Base-by-base conservation (phyloP, 78 protist genomes). In the Anaeramoeba flamelloides region DNA sequence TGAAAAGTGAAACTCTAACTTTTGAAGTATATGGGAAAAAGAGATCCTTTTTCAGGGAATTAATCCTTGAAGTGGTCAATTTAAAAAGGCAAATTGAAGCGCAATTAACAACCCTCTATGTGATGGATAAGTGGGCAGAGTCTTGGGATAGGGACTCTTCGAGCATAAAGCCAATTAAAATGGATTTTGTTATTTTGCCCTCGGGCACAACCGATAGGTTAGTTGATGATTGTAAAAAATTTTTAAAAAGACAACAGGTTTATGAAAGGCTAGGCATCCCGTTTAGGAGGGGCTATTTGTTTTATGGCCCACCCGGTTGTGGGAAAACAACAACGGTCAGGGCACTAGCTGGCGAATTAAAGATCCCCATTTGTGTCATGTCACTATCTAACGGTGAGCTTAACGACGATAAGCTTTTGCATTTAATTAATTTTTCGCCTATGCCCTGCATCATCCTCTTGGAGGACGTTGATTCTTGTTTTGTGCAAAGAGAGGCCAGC, bases 231-330 rank as follows among this genome's bases (percentile, higher is more conserved):
- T 84, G 81, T 4, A 76, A 76, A 37, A 53, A 22, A 30, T 92
- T 92, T 39, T 34, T 90, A 31, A 38, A 32, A 2, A 36, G 53
- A 41, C 80, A 74, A 32, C 81, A 38, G 3, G 89, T 91, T 91
- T 92, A 90, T 81, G 53, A 81, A 32, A 79, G 36, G 39, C 32
- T 86, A 41, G 96, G 96, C 65, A 89, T 92, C 12, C 98, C 98
- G 0, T 94, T 89, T 79, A 40, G 98, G 2, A 76, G 96, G 2
- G 96, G 96, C 1, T 94, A 89, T 78, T 79, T 94, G 22, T 81
- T 94, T 12, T 76, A 92, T 77, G 98, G 98, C 34, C 93, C 92
- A 22, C 97, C 97, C 0, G 98, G 98, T 33, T 85, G 84, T 65
- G 98, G 98, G 32, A 89, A 89, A 83, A 77, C 88, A 74, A 64